Evolutionary conservation across 73 alveolate genomes (phyloP).

Genomic region (Paramecium biaurelia): DNA sequence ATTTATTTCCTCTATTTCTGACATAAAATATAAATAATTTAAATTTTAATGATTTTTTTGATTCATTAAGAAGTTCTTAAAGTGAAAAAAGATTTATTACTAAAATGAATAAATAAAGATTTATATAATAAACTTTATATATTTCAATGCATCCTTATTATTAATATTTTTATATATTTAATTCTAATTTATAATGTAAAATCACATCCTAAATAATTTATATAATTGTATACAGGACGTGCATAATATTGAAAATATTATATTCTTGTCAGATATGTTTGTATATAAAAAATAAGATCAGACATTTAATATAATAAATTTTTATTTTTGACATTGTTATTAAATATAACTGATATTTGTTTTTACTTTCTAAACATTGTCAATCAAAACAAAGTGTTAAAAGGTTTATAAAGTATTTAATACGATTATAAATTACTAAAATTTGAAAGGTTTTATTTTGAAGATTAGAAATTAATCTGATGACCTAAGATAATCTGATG

Average conservation of each 20-base stretch:
- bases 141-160: neutral
- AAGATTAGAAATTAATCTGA: neutral
- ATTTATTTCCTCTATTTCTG: slow-evolving; percentile 21
- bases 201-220: neutral
- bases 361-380: too few relatives aligned
- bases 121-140: neutral
- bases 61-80: neutral
- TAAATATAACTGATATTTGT: neutral
- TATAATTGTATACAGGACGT: too few relatives aligned
- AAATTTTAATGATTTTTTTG: neutral
- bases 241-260: too few relatives aligned
- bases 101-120: neutral
- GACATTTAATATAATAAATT: too few relatives aligned
- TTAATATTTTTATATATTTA: too few relatives aligned
- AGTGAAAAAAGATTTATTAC: neutral
- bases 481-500: neutral
- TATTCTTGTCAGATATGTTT: too few relatives aligned
- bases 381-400: neutral
- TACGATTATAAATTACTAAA: neutral
- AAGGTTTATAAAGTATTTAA: neutral
- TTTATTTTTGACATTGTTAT: neutral
- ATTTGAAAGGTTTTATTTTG: neutral
- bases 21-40: neutral
- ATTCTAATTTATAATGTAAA: neutral
- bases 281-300: neutral